Evolutionary conservation across 495 filamentous ascomycete species (phyloP).

Genomic region (Penicillium mononematosum): DNA sequence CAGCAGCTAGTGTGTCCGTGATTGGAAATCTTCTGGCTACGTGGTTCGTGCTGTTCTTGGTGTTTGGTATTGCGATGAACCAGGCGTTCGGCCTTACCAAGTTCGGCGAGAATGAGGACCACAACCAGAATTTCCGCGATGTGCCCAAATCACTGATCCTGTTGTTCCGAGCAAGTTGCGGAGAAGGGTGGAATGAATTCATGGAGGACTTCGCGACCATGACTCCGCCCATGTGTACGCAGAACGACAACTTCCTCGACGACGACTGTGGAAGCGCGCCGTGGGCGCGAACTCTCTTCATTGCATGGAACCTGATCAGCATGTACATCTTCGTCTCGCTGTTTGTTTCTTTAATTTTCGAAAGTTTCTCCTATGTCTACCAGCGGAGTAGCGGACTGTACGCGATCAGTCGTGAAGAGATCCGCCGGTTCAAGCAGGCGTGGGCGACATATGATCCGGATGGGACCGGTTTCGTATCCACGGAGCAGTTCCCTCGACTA

Average conservation of each 20-base stretch:
- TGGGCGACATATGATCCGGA: constrained; percentile 94
- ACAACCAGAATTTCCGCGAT: constrained; percentile 88
- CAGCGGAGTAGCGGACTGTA: constrained; percentile 81
- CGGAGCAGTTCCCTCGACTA: constrained; percentile 86
- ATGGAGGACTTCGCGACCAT: constrained; percentile 96
- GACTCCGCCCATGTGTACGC: constrained; percentile 71
- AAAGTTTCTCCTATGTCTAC: constrained; percentile 99
- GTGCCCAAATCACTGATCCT: constrained; percentile 92
- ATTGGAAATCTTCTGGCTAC: constrained; percentile 94
- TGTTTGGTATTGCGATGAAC: constrained; percentile 94
- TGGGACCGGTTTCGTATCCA: constrained; percentile 87
- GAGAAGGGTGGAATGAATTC: constrained; percentile 92
- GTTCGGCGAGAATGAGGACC: constrained; percentile 68
- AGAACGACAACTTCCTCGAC: constrained; percentile 64
- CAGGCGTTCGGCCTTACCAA: constrained; percentile 95
- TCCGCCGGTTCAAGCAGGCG: constrained; percentile 95
- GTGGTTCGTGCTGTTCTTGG: constrained; percentile 94
- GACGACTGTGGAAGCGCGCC: constrained; percentile 88
- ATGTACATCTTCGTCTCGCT: constrained; percentile 99
- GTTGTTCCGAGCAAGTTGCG: constrained; percentile 86
- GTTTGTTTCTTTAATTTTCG: constrained; percentile 98
- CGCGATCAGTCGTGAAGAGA: constrained; percentile 83
- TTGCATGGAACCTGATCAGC: constrained; percentile 97
- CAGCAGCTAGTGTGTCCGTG: constrained; percentile 86
- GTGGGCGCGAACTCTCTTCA: constrained; percentile 87